These are phyloP conservation scores for Lachnellula willkommii DNA, from an alignment of 2,329 filamentous ascomycete genomes.

Conservation along the genomic window DNA sequence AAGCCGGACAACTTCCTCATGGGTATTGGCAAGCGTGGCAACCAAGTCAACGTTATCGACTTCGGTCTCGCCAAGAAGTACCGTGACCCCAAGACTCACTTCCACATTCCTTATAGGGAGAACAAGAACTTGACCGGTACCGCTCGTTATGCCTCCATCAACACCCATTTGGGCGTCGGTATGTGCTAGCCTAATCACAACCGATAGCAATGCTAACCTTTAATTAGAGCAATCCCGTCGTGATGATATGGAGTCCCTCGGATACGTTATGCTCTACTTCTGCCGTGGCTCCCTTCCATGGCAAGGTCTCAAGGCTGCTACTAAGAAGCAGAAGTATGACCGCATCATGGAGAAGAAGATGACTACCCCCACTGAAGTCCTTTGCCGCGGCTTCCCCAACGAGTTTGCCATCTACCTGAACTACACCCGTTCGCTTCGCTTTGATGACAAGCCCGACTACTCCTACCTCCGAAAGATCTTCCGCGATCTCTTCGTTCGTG, in stretches of 20 bases:
- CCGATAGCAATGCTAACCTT: constrained; percentile 26
- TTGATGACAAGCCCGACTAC: constrained; percentile 99
- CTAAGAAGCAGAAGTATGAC: constrained; percentile 99
- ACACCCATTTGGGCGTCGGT: constrained; percentile 94
- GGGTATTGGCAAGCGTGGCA: constrained; percentile 98
- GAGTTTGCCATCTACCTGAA: constrained; percentile 99
- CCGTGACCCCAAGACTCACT: constrained; percentile 98
- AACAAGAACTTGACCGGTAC: constrained; percentile 99
- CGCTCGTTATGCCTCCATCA: constrained; percentile 97
- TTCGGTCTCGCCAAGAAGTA: constrained; percentile 99
- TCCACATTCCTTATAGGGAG: constrained; percentile 99
- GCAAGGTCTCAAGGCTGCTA: constrained; percentile 97
- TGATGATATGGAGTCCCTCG: constrained; percentile 98
- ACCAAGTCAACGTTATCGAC: constrained; percentile 99
- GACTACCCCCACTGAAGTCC: constrained; percentile 96
- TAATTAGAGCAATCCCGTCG: constrained; percentile 85
- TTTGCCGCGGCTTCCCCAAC: constrained; percentile 98
- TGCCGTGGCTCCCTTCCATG: constrained; percentile 97
- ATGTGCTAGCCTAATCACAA: constrained; percentile 36
- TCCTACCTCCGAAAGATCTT: constrained; percentile 99
- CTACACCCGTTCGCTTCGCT: constrained; percentile 96
- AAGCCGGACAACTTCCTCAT: constrained; percentile 99
- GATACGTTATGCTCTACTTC: constrained; percentile 99
- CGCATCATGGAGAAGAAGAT: constrained; percentile 99
- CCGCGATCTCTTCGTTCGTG: constrained; percentile 96